phyloP scores from a whole-genome alignment of 345 rosid genomes.

The Cardamine chenopodiifolia region DNA sequence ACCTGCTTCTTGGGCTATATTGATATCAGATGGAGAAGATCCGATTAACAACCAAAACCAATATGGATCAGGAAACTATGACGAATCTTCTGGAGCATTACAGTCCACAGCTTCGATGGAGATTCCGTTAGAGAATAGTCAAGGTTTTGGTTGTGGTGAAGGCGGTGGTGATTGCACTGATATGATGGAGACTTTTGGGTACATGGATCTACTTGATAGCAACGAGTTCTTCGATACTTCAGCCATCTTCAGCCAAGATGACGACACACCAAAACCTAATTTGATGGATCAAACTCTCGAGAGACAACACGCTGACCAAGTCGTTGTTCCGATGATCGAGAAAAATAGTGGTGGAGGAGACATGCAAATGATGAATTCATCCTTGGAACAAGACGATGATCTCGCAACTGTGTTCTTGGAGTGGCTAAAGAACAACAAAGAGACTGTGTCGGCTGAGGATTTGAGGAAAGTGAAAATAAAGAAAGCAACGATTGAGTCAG shows the following conservation, averaged over 20 bases:
- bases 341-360: constrained; percentile 40
- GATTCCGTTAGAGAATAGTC: constrained; percentile 44
- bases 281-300: constrained; percentile 41
- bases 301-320: constrained; percentile 18
- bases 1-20: constrained; percentile 78
- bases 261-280: constrained; percentile 40
- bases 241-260: constrained; percentile 57
- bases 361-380: constrained; percentile 38
- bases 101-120: constrained; percentile 86
- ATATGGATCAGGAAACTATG: constrained; percentile 33
- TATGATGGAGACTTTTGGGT: constrained; percentile 77
- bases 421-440: constrained; percentile 87
- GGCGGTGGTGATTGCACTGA: constrained; percentile 57
- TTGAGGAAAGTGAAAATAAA: constrained; percentile 83
- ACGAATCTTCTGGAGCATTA: constrained; percentile 48
- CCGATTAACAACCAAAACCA: constrained; percentile 31
- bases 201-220: constrained; percentile 78
- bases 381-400: constrained; percentile 57
- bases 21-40: constrained; percentile 67
- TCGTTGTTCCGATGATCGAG: constrained; percentile 35
- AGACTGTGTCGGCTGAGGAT: constrained; percentile 88
- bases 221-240: constrained; percentile 77
- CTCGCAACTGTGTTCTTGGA: constrained; percentile 79
- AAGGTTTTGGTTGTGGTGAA: constrained; percentile 45
- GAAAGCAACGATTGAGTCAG: constrained; percentile 91